Evolutionary conservation across 2,329 filamentous ascomycete genomes (phyloP).

Genomic region (Penicillium concentricum): DNA sequence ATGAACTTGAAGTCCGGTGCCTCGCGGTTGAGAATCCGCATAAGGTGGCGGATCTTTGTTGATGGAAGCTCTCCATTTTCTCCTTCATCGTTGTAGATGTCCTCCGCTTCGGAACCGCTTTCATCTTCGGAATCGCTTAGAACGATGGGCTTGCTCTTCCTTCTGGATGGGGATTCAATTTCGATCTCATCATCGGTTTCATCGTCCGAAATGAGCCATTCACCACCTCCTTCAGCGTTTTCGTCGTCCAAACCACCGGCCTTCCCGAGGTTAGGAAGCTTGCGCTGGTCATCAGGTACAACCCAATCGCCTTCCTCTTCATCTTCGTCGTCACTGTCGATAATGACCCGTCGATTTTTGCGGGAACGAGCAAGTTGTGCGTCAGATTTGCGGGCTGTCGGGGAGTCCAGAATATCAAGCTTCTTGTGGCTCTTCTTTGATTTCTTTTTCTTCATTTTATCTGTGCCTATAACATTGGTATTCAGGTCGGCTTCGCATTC

Average conservation of each 20-base stretch:
- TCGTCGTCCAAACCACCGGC: conserved; percentile 86
- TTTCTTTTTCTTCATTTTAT: conserved; percentile 47
- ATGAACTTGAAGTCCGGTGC: conserved; percentile 88
- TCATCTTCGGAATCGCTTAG: conserved; percentile 31
- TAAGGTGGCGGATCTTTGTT: conserved; percentile 86
- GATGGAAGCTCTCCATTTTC: conserved; percentile 57
- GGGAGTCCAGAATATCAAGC: conserved; percentile 31
- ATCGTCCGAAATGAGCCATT: conserved; percentile 72
- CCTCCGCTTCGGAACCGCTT: conserved; percentile 42
- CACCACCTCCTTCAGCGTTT: conserved; percentile 81
- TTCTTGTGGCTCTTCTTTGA: conserved; percentile 47
- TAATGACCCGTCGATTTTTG: conserved; percentile 46
- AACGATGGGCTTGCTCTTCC: conserved; percentile 21
- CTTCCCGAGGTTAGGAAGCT: conserved; percentile 63
- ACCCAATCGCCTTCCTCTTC: conserved; percentile 74
- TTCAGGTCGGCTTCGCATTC: conserved; percentile 75
- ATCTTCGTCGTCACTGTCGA: conserved; percentile 60
- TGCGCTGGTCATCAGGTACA: conserved; percentile 66
- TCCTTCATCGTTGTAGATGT: conserved; percentile 32
- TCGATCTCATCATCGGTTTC: conserved; percentile 42
- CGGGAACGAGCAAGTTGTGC: conserved; percentile 26
- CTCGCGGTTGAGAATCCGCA: conserved; percentile 77
- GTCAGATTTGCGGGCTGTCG: conserved; percentile 21
- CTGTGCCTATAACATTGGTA: conserved; percentile 49
- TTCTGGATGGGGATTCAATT: conserved; percentile 29